Conservation (phyloP, 164 flowering plant species). For the Vitis riparia region DNA sequence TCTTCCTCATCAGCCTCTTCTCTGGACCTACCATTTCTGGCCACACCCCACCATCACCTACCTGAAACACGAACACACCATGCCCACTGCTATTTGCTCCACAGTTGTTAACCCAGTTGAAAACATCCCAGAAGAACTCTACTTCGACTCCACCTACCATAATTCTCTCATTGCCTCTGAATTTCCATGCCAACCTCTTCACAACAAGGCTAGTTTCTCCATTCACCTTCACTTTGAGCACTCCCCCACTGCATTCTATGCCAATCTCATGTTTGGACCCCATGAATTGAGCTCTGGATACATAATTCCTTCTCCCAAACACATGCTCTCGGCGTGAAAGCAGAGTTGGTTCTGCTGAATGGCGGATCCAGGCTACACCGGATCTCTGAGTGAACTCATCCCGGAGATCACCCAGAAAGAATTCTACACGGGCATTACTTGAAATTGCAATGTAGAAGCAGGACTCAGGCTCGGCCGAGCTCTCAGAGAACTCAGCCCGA, state of each 20-base stretch:
- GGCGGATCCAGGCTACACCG: slow-evolving; percentile 5
- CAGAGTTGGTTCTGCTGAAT: slow-evolving; percentile 27
- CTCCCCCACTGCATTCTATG: slow-evolving; percentile 56
- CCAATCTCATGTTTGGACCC: slow-evolving; percentile 55
- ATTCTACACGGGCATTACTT: slow-evolving; percentile 33
- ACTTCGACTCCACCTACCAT: slow-evolving; percentile 47
- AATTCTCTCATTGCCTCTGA: slow-evolving; percentile 69
- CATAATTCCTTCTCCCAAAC: slow-evolving; percentile 51
- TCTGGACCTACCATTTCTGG: slow-evolving; percentile 70
- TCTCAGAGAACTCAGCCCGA: slow-evolving; percentile 39
- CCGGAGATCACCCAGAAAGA: slow-evolving; percentile 57
- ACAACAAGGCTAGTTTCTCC: slow-evolving; percentile 45
- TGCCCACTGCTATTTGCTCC: slow-evolving; percentile 24
- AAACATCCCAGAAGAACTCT: slow-evolving; percentile 77
- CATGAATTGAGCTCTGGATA: slow-evolving; percentile 46
- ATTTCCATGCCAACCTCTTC: slow-evolving; percentile 71
- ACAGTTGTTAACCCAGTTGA: slow-evolving; percentile 52
- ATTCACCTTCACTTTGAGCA: slow-evolving; percentile 53
- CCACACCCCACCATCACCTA: slow-evolving; percentile 68
- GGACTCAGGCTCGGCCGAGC: slow-evolving; percentile 64
- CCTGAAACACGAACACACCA: slow-evolving; percentile 68
- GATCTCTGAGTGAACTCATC: slow-evolving; percentile 33
- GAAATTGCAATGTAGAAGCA: slow-evolving; percentile 55
- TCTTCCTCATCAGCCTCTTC: slow-evolving; percentile 70
- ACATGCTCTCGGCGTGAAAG: slow-evolving; percentile 72